These are phyloP conservation scores for Mycena maculata DNA, from an alignment of 768 basidiomycete genomes.

Conservation along the genomic window DNA sequence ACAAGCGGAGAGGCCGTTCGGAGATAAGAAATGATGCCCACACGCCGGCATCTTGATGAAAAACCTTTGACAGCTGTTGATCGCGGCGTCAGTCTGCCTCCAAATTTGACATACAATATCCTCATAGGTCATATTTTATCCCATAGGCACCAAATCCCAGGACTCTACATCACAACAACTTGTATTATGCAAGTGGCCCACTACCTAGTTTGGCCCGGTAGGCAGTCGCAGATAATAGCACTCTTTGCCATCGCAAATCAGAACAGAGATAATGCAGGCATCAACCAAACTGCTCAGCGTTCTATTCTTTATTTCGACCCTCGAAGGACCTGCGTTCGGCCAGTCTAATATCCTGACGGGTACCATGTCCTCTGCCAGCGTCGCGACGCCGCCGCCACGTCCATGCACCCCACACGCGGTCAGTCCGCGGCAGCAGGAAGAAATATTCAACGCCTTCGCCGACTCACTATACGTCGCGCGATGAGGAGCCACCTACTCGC, in stretches of 20 bases:
- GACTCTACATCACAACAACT: no score
- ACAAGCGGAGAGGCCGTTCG: no score
- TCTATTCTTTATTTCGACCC: neutral
- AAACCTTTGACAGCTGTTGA: no score
- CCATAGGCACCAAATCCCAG: no score
- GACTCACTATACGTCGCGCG: neutral
- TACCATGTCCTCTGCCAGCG: neutral
- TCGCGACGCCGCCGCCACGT: neutral
- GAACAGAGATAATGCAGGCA: neutral
- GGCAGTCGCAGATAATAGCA: no score
- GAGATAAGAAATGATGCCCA: no score
- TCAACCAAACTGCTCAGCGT: neutral
- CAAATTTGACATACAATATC: no score
- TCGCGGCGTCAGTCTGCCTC: no score
- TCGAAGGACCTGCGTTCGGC: neutral
- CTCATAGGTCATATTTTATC: no score
- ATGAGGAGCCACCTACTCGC: neutral
- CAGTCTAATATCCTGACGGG: neutral
- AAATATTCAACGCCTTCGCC: neutral
- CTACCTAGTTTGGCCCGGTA: no score
- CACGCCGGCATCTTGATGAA: no score
- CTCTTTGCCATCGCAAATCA: neutral
- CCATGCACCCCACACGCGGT: constrained; percentile 1
- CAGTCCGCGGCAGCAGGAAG: neutral
- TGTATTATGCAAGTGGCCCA: no score